Base-by-base conservation (phyloP, 495 filamentous ascomycete genomes). In the Hypoxylon subgilvum region DNA sequence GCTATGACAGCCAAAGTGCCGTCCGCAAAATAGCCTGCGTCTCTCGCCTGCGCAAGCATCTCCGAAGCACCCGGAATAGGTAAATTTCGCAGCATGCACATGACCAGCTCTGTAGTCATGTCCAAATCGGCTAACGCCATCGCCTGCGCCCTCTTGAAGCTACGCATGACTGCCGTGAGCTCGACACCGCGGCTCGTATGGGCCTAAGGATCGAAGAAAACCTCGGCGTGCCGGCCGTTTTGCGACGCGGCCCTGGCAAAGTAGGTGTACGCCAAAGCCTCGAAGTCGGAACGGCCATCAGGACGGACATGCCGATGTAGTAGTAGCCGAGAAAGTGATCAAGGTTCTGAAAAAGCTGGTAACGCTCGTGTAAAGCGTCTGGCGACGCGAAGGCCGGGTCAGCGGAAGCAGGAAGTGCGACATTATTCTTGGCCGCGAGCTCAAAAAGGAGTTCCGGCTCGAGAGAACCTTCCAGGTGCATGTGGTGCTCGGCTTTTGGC, bases 161-260 rank as follows among this genome's bases (percentile, higher is more conserved):
- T 88, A 2, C 53, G 53, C 0, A 91, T 73, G 17, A 91, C 76
- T 6, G 83, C 85, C 1, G 72, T 52, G 60, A 86, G 86, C 9
- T 74, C n/a, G 6, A 93, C 69, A 10, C 84, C 84, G 17, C 88
- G 80, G n/a, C 68, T 65, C 10, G 79, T 76, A 67, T 93, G 88
- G 3, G 86, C 86, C 61, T 92, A 88, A 6, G 88, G 88, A 67
- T 91, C 88, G 73, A 91, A 91, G 73, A 90, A 91, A 44, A 90
- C 80, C 61, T 93, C 89, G 2, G 87, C 87, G 56, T 92, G 88
- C 28, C 83, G 77, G 6, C 91, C 86, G 22, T 61, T 61, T 59
- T 88, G 84, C 0, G 73, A 65, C 46, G 86, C 77, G 1, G 87
- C 88, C 42, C 78, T 82, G 31, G 74, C 46, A 71, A 91, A 88